Conservation (phyloP, 2,329 filamentous ascomycete genomes). For the Dactylella cylindrospora region DNA sequence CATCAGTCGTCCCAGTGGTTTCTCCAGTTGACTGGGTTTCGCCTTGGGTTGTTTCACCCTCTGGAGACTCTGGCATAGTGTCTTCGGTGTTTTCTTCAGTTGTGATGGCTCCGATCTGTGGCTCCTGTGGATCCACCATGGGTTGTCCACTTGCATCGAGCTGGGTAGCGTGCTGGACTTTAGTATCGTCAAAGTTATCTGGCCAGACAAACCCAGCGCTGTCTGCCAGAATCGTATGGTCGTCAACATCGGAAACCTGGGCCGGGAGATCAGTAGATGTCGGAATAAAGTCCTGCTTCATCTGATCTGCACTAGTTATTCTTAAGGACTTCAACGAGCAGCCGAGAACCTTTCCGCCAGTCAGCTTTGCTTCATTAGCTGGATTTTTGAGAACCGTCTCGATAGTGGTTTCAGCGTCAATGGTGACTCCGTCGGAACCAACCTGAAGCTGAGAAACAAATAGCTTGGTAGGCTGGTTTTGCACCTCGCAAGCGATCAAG, state of each 20-base stretch:
- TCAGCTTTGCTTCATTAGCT: constrained; percentile 6
- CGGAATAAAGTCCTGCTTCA: constrained; percentile 2
- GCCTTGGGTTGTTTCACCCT: no score
- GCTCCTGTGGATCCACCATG: constrained; percentile 2
- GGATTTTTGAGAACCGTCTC: constrained; percentile 2
- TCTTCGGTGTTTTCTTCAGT: neutral
- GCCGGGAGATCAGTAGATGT: constrained; percentile 6
- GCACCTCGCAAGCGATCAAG: constrained; percentile 3
- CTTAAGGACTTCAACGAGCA: constrained; percentile 13
- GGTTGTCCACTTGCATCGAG: neutral
- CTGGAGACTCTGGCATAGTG: no score
- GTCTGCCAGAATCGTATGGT: constrained; percentile 7
- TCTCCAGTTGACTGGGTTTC: no score
- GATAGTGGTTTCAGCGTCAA: neutral
- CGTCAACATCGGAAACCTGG: constrained; percentile 4
- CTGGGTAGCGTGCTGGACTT: constrained; percentile 6
- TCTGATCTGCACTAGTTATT: constrained; percentile 7
- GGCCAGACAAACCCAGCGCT: constrained; percentile 3
- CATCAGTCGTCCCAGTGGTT: no score
- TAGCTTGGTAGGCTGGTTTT: constrained; percentile 5
- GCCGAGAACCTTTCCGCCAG: neutral
- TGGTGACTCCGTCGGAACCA: neutral
- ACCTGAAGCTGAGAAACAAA: constrained; percentile 10
- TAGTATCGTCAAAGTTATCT: neutral
- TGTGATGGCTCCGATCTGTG: neutral